These are phyloP conservation scores for Candida saitoana DNA, from an alignment of 805 yeast species.

Conservation along the genomic window DNA sequence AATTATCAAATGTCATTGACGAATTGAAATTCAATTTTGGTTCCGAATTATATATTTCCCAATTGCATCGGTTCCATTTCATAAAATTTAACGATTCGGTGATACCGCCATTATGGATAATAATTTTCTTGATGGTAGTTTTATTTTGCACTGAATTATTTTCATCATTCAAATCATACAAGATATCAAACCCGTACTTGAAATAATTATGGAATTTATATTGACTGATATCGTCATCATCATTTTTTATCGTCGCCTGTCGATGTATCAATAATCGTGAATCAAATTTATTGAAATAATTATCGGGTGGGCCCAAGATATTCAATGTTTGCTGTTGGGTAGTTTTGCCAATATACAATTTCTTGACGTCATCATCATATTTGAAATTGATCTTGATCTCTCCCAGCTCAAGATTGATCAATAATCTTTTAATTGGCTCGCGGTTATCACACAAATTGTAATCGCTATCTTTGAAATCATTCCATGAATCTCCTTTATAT, in stretches of 20 bases:
- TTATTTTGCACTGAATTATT: slow-evolving; percentile 11
- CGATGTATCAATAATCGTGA: slow-evolving; percentile 40
- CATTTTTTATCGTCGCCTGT: slow-evolving; percentile 10
- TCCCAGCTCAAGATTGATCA: slow-evolving; percentile 18
- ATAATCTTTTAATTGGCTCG: slow-evolving; percentile 10
- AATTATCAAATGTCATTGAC: slow-evolving; percentile 28
- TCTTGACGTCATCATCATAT: slow-evolving; percentile 9
- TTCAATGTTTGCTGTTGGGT: slow-evolving; percentile 47
- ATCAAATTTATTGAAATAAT: slow-evolving; percentile 43
- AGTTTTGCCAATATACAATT: slow-evolving; percentile 37
- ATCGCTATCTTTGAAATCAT: slow-evolving; percentile 13
- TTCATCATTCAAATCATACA: slow-evolving; percentile 39
- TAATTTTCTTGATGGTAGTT: slow-evolving; percentile 42
- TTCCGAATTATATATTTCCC: slow-evolving; percentile 26
- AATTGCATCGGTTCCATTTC: slow-evolving; percentile 49
- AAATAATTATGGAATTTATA: slow-evolving; percentile 55
- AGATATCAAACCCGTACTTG: slow-evolving; percentile 49
- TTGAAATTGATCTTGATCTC: slow-evolving; percentile 18
- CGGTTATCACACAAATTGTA: background rate
- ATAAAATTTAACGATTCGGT: slow-evolving; percentile 51
- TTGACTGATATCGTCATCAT: slow-evolving; percentile 10
- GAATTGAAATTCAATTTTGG: slow-evolving; percentile 13
- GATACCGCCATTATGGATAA: slow-evolving; percentile 48
- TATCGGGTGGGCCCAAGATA: slow-evolving; percentile 56
- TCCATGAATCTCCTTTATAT: slow-evolving; percentile 37